Evolutionary conservation across 441 rosid species (phyloP).

Genomic region (Francoa sonchifolia): DNA sequence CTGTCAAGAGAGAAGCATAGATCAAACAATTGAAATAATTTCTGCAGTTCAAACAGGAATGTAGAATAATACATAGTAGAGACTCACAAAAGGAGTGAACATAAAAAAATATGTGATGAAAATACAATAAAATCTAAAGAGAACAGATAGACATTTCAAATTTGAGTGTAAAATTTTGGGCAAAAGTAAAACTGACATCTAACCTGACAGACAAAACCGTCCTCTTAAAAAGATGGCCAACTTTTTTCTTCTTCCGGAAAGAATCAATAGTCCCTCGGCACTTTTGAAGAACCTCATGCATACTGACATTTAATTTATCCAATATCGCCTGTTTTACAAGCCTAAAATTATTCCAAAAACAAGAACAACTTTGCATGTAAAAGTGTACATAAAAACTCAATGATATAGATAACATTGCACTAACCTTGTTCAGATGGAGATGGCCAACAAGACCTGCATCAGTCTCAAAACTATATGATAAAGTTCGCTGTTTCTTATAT

Average conservation of each 20-base stretch:
- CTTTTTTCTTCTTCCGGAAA: constrained; percentile 58
- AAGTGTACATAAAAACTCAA: constrained; percentile 16
- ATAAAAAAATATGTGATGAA: too few relatives aligned
- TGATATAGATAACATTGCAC: constrained; percentile 9
- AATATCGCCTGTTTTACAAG: constrained; percentile 42
- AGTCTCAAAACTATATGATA: constrained; percentile 28
- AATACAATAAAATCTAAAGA: too few relatives aligned
- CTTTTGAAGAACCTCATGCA: constrained; percentile 50
- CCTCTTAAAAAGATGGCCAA: constrained; percentile 31
- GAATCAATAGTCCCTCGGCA: constrained; percentile 47
- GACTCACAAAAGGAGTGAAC: too few relatives aligned
- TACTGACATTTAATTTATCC: constrained; percentile 37
- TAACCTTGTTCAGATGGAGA: constrained; percentile 71
- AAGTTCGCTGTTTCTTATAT: constrained; percentile 34
- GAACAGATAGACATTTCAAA: too few relatives aligned
- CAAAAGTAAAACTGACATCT: too few relatives aligned
- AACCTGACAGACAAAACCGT: constrained; percentile 52
- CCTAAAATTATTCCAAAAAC: too few relatives aligned
- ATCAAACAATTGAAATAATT: constrained; percentile 3
- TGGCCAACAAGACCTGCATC: constrained; percentile 71
- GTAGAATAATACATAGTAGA: too few relatives aligned
- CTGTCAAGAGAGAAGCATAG: constrained; percentile 33
- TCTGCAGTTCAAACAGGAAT: too few relatives aligned
- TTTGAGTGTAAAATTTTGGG: too few relatives aligned
- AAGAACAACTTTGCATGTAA: constrained; percentile 6